Evolutionary conservation across 306 rosid species (phyloP).

Genomic region (Acacia melanoxylon): DNA sequence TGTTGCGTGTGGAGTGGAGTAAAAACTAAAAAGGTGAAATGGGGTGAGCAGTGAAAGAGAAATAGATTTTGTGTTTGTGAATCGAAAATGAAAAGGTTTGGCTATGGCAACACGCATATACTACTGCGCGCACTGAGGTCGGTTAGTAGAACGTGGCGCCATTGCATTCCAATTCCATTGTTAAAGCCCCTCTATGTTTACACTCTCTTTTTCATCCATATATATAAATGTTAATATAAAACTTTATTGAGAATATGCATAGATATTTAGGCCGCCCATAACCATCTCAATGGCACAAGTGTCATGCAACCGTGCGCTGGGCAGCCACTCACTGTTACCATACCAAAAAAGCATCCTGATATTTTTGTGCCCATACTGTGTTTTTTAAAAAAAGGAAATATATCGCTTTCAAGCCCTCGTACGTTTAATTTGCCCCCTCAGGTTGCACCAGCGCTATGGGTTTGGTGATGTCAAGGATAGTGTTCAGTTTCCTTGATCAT

Average conservation of each 20-base stretch:
- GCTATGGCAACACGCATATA: constrained; percentile 55
- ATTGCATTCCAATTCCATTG: constrained; percentile 32
- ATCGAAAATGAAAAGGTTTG: constrained; percentile 38
- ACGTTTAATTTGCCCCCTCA: neutral
- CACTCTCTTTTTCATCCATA: neutral
- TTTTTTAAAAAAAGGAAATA: neutral
- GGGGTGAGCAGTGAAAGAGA: neutral
- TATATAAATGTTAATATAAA: neutral
- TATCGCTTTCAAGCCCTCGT: neutral
- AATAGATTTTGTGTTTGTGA: constrained; percentile 20
- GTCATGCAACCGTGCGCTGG: constrained; percentile 31
- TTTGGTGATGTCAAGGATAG: constrained; percentile 43
- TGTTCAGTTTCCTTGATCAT: neutral
- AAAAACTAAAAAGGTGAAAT: neutral
- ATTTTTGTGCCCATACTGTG: neutral
- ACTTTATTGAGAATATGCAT: neutral
- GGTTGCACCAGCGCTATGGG: constrained; percentile 28
- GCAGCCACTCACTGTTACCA: constrained; percentile 28
- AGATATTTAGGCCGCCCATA: neutral
- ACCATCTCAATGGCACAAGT: constrained; percentile 29
- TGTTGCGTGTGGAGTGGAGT: constrained; percentile 48
- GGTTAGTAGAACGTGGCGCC: constrained; percentile 55
- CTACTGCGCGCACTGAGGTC: constrained; percentile 32
- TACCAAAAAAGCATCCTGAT: neutral
- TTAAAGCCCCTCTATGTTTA: neutral